Base-by-base conservation (phyloP, 495 filamentous ascomycete genomes). In the Lindgomyces ingoldianus region DNA sequence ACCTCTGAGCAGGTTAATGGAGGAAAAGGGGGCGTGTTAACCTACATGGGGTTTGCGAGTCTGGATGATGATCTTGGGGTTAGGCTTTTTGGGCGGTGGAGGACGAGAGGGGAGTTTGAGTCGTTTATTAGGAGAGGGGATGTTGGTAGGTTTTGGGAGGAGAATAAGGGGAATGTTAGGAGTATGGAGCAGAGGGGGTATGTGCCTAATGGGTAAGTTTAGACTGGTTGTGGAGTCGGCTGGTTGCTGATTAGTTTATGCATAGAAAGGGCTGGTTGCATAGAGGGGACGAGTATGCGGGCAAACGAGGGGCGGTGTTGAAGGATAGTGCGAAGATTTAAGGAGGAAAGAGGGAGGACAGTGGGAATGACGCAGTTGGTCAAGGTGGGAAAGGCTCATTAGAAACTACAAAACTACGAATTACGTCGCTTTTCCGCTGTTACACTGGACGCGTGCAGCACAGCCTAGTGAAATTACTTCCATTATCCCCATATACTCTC, bases 221-320 rank as follows among this genome's bases (percentile, higher is more conserved):
- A n/a, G n/a, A n/a, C n/a, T n/a, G n/a, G n/a, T n/a, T n/a, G n/a
- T n/a, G n/a, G n/a, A n/a, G n/a, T n/a, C n/a, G n/a, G n/a, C n/a
- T n/a, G n/a, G n/a, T n/a, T n/a, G n/a, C n/a, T n/a, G n/a, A n/a
- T n/a, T n/a, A n/a, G n/a, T n/a, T n/a, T n/a, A n/a, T n/a, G n/a
- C n/a, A n/a, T n/a, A n/a, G n/a, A n/a, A 68, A 70, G 26, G 70
- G 67, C 16, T 72, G 70, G 70, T 57, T 72, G 53, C 63, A 72
- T 64, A 27, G 68, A 24, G 67, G 49, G 19, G 44, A 26, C 19
- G 54, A 42, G 33, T 59, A 45, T 41, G 61, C 52, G 3, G 51
- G 51, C 22, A 29, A 64, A 25, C 21, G 4, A 4, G 21, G n/a
- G n/a, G n/a, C n/a, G n/a, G n/a, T n/a, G n/a, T n/a, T n/a, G n/a